Conservation (phyloP, 306 rosid genomes). For the Quercus suber region DNA sequence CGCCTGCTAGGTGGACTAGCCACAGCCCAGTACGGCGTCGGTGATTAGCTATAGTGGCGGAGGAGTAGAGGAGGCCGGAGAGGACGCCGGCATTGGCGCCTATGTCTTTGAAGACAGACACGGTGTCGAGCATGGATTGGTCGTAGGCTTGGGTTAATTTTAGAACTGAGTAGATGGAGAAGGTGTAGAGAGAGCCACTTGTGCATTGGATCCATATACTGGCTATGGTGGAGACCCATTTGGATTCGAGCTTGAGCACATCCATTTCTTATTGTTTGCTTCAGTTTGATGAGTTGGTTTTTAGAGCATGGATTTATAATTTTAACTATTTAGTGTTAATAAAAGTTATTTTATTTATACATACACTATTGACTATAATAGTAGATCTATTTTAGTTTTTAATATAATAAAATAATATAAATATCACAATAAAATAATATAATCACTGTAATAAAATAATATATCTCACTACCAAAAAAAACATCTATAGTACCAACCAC, state of each 20-base stretch:
- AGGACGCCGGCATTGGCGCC: constrained; percentile 81
- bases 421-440: no score
- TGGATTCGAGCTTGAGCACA: constrained; percentile 40
- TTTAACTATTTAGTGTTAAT: no score
- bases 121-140: constrained; percentile 86
- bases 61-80: constrained; percentile 76
- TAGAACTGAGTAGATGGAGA: constrained; percentile 68
- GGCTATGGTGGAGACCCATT: constrained; percentile 62
- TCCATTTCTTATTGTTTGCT: constrained; percentile 17
- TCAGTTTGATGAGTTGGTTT: neutral
- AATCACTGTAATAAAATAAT: no score
- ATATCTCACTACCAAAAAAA: no score
- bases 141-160: constrained; percentile 73
- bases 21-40: constrained; percentile 51
- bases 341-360: no score
- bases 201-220: constrained; percentile 80
- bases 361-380: no score
- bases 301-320: no score
- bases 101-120: constrained; percentile 92
- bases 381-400: no score
- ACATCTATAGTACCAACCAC: no score
- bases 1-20: constrained; percentile 62
- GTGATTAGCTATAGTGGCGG: constrained; percentile 31
- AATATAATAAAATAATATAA: no score
- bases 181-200: constrained; percentile 83